A percentile compares a stretch with the other conserved stretches of the same genome.
Conservation (phyloP, 495 filamentous ascomycete species). For the Neurospora sp. region DNA sequence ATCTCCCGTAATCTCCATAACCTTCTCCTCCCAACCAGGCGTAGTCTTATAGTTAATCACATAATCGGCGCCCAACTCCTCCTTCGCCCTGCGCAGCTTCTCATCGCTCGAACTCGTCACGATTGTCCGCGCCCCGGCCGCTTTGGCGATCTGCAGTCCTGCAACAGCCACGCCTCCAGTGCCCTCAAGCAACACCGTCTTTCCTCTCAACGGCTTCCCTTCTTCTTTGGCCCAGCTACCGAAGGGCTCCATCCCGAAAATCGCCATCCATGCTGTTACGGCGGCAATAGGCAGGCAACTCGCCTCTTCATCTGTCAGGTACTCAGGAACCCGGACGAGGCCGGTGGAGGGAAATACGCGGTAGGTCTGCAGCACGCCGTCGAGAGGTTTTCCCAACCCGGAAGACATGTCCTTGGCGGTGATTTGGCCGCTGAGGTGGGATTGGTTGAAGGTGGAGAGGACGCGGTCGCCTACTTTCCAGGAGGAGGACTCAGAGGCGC, state of each 20-base stretch:
- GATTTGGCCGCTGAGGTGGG: slow-evolving; percentile 31
- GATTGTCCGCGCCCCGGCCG: slow-evolving; percentile 26
- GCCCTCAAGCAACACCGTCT: slow-evolving; percentile 35
- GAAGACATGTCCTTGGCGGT: slow-evolving; percentile 20
- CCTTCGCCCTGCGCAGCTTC: slow-evolving; percentile 32
- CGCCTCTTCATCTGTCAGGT: slow-evolving; percentile 33
- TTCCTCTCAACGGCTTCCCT: slow-evolving; percentile 9
- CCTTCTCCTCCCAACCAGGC: slow-evolving; percentile 33
- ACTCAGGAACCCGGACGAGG: slow-evolving; percentile 28
- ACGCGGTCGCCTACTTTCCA: slow-evolving; percentile 33
- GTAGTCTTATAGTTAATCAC: slow-evolving; percentile 36
- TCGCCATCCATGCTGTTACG: slow-evolving; percentile 38
- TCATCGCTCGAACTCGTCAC: slow-evolving; percentile 36
- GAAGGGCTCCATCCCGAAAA: slow-evolving; percentile 35
- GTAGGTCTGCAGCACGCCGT: slow-evolving; percentile 34
- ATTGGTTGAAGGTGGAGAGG: slow-evolving; percentile 31
- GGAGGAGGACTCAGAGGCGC: not conserved
- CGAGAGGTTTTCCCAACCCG: slow-evolving; percentile 27
- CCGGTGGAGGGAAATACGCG: slow-evolving; percentile 28
- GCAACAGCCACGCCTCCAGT: slow-evolving; percentile 33
- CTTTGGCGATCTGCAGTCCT: slow-evolving; percentile 31
- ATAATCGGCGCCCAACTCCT: slow-evolving; percentile 29
- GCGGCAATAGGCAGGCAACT: slow-evolving; percentile 33
- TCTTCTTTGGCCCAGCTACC: slow-evolving; percentile 10
- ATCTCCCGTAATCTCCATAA: slow-evolving; percentile 25